Conservation (phyloP, 768 basidiomycete species). For the Chlorophyllum brunneum region DNA sequence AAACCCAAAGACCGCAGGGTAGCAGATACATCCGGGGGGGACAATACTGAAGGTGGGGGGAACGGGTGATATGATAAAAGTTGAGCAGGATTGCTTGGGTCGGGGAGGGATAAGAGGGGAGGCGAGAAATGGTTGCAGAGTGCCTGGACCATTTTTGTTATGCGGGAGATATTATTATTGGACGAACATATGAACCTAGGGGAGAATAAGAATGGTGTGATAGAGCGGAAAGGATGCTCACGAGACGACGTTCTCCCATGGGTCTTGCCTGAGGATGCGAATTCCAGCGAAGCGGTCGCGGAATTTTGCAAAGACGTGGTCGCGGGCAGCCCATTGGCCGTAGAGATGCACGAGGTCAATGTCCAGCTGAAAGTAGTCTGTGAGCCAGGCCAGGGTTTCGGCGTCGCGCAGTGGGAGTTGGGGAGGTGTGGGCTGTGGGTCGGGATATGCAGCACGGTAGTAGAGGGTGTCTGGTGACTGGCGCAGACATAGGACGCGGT, state of each 20-base stretch:
- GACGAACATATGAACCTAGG: conserved; percentile 94
- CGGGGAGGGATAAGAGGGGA: conserved; percentile 49
- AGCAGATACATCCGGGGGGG: conserved; percentile 50
- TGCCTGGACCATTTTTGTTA: conserved; percentile 88
- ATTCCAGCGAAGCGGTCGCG: conserved; percentile 74
- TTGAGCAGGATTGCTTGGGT: conserved; percentile 27
- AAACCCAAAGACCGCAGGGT: conserved; percentile 83
- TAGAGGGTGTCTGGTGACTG: conserved; percentile 65
- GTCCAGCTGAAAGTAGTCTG: conserved; percentile 87
- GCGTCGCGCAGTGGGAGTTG: conserved; percentile 40
- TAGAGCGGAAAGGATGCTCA: conserved; percentile 35
- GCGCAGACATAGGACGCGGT: conserved; percentile 81
- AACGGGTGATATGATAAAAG: conserved; percentile 68
- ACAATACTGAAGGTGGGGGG: conserved; percentile 70
- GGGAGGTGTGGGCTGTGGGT: conserved; percentile 30
- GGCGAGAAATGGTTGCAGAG: conserved; percentile 78
- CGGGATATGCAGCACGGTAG: conserved; percentile 70
- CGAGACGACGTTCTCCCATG: conserved; percentile 95
- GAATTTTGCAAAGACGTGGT: conserved; percentile 69
- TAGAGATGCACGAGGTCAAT: conserved; percentile 72
- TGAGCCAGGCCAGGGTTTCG: conserved; percentile 72
- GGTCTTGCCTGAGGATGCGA: conserved; percentile 85
- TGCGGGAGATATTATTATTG: conserved; percentile 94
- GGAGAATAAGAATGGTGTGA: not conserved
- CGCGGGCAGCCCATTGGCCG: conserved; percentile 65